Base-by-base conservation (phyloP, 768 basidiomycete species). In the Panus rudis region DNA sequence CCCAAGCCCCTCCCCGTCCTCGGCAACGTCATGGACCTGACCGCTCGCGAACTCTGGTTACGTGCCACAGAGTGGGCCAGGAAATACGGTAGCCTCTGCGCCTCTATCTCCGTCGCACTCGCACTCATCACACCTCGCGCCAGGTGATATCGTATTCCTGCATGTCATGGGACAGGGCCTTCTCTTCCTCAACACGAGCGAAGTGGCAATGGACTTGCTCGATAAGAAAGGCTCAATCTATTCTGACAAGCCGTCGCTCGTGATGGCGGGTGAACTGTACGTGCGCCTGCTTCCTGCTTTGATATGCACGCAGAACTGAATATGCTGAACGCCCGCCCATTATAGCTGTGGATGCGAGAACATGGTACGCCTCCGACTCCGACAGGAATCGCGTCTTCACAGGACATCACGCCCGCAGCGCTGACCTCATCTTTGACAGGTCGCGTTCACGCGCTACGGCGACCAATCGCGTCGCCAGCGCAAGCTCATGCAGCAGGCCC, bases 151-250 rank as follows among this genome's bases (percentile, higher is more conserved):
- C 52, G 75, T 78, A 0, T 79, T 83, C 53, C 59, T 86, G 26
- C 78, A 80, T 50, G 61, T 84, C 19, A 67, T 82, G 37, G 81
- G 83, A 0, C 76, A 84, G 47, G 72, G 75, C 2, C 71, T 89
- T 25, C 66, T 87, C 23, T 81, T 88, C 61, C 53, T 87, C 40
- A 83, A 79, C 60, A 73, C 72, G 25, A 69, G 71, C 6, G 71
- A 81, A 27, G 78, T 70, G 0, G 73, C 71, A 0, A 65, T 67
- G 28, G 84, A 86, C 26, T 61, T 90, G 43, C 63, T 90, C 50
- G 84, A 88, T 43, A 81, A 76, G 54, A 73, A 76, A 23, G 81
- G 84, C 6, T 64, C 72, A 7, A 78, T 85, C 22, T 88, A 87
- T 58, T 79, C 84, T 6, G 86, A 87, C 63, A 84, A 81, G 58